A percentile compares a stretch with the other conserved stretches of the same genome.
Evolutionary conservation across 1,284 basidiomycete genomes (phyloP).

Genomic region (Paramarasmius palmivorus): DNA sequence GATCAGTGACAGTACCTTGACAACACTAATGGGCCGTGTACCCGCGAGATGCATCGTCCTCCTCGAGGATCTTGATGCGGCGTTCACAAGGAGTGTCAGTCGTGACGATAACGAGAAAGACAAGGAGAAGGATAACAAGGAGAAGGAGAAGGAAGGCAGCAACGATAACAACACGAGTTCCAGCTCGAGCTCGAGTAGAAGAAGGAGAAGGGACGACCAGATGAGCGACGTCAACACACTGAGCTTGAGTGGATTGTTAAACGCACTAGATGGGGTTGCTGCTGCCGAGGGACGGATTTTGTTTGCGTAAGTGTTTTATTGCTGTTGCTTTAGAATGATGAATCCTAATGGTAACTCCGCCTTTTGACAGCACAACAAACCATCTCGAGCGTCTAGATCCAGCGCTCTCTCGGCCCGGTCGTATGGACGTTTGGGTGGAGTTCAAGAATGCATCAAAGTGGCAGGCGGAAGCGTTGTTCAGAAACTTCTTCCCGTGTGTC

Average conservation of each 20-base stretch:
- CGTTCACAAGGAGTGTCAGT: constrained; percentile 72
- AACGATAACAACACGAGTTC: not conserved
- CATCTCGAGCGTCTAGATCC: constrained; percentile 83
- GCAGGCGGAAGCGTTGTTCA: constrained; percentile 81
- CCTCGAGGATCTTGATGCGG: constrained; percentile 83
- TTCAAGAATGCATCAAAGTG: constrained; percentile 82
- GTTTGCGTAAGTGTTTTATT: constrained; percentile 64
- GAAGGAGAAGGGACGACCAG: constrained; percentile 54
- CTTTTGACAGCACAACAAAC: constrained; percentile 67
- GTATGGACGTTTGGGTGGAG: constrained; percentile 89
- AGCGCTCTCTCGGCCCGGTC: constrained; percentile 81
- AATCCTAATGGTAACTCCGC: constrained; percentile 1
- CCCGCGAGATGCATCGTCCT: constrained; percentile 82
- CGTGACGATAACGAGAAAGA: constrained; percentile 55
- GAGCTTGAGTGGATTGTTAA: constrained; percentile 78
- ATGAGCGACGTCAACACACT: constrained; percentile 79
- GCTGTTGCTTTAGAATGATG: not conserved
- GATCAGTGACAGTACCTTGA: constrained; percentile 70
- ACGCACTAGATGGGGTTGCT: constrained; percentile 85
- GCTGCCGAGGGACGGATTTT: constrained; percentile 81
- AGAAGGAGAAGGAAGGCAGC: constrained; percentile 29
- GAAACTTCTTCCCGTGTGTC: constrained; percentile 81
- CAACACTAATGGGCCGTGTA: constrained; percentile 78
- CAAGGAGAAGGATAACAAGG: constrained; percentile 36
- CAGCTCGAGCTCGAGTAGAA: constrained; percentile 26